phyloP scores from a whole-genome alignment of 2,329 filamentous ascomycete genomes.

The Didymellaceae sp. region DNA sequence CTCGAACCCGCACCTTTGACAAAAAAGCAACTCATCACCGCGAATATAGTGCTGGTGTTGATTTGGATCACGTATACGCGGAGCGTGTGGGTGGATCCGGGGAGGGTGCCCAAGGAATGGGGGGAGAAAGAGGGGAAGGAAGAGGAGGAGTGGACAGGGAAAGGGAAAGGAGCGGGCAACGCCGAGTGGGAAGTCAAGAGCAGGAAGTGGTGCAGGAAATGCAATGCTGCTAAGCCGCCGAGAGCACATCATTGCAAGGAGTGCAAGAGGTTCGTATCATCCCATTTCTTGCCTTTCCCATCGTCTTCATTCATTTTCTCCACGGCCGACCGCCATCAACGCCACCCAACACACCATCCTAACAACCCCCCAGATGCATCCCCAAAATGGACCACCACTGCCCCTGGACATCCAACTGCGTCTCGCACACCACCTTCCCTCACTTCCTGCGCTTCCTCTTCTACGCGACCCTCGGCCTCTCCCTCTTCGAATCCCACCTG shows the following conservation, averaged over 20 bases:
- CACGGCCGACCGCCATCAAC: no score
- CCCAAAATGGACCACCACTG: slow-evolving; percentile 89
- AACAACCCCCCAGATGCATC: slow-evolving; percentile 61
- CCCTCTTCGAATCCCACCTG: slow-evolving; percentile 67
- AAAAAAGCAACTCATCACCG: slow-evolving; percentile 62
- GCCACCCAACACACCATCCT: neutral
- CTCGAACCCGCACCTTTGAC: slow-evolving; percentile 66
- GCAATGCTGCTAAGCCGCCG: slow-evolving; percentile 74
- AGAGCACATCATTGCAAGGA: slow-evolving; percentile 82
- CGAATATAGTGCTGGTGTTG: slow-evolving; percentile 70
- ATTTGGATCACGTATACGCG: slow-evolving; percentile 75
- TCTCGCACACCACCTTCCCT: slow-evolving; percentile 80
- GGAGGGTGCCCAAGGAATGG: slow-evolving; percentile 55
- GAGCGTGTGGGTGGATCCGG: slow-evolving; percentile 66
- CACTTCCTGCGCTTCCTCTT: slow-evolving; percentile 81
- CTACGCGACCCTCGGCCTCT: slow-evolving; percentile 69
- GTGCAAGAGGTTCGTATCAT: slow-evolving; percentile 63
- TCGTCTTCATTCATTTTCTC: neutral
- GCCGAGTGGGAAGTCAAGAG: slow-evolving; percentile 31
- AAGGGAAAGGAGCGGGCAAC: slow-evolving; percentile 6
- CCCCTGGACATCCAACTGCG: slow-evolving; percentile 84
- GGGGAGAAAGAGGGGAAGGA: slow-evolving; percentile 13
- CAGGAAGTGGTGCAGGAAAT: slow-evolving; percentile 76
- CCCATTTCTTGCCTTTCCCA: neutral
- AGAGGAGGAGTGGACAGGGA: neutral